phyloP scores from a whole-genome alignment of 208 protist genomes.

The Wallacemonas rigidus region DNA sequence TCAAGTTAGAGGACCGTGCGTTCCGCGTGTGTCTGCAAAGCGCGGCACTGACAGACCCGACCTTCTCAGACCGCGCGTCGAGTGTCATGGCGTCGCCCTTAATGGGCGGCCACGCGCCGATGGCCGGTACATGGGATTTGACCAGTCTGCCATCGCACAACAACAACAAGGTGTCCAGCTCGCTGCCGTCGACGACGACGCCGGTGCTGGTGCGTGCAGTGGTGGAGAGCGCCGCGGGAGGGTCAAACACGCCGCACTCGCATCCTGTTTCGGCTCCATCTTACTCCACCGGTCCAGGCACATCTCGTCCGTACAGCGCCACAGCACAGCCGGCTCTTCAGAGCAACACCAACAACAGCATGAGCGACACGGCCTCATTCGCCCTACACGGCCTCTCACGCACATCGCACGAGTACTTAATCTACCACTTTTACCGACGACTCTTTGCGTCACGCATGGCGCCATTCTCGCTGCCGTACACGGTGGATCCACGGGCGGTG shows the following conservation, averaged over 20 bases:
- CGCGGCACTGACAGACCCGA: constrained; percentile 2
- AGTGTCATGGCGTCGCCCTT: constrained; percentile 3
- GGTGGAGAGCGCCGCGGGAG: too few relatives aligned
- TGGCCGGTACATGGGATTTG: background rate
- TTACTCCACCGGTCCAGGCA: background rate
- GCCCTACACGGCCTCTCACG: background rate
- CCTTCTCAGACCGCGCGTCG: background rate
- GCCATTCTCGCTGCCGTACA: constrained; percentile 77
- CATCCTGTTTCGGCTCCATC: background rate
- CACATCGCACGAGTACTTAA: constrained; percentile 16
- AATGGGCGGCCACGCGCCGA: background rate
- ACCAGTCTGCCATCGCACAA: constrained; percentile 10
- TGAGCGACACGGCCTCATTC: background rate
- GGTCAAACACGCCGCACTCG: constrained; percentile 15
- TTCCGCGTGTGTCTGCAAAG: constrained; percentile 71
- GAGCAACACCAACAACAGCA: constrained; percentile 17
- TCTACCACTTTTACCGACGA: constrained; percentile 40
- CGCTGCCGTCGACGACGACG: background rate
- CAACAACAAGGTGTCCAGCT: constrained; percentile 8
- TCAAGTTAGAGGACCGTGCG: constrained; percentile 55
- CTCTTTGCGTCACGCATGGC: constrained; percentile 70
- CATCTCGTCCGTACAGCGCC: too few relatives aligned
- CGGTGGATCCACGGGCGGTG: constrained; percentile 51
- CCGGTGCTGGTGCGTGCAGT: background rate
- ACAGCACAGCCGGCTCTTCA: background rate